Evolutionary conservation across 163 green algal species (phyloP), one percentile per base, ranked within the genome.

Genomic region (Chlamydomonas reinhardtii): DNA sequence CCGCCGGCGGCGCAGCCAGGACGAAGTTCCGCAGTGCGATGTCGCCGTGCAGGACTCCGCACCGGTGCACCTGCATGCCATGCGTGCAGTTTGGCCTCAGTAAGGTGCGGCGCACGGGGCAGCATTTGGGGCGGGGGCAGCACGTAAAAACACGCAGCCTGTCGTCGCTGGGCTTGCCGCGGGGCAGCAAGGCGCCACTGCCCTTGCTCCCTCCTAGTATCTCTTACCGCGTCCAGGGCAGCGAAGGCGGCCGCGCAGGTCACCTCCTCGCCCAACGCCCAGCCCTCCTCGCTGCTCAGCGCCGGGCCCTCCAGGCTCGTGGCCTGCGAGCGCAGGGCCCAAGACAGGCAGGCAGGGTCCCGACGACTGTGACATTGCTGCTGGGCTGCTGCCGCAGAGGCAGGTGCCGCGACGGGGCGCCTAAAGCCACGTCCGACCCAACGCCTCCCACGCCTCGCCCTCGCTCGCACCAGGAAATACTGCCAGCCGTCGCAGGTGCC

Each of bases 41-140:
- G 70, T 56, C 35, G 35, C 70, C 70, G 70, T 75, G 70, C 35
- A 75, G 70, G 24, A 75, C 70, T 24, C 70, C 70, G 35, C 22
- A 32, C 0, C 25, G 70, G 70, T 75, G 70, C 70, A 75, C 70
- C 70, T 75, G 70, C 35, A 24, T 32, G 70, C 68, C 16, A 73
- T 9, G 32, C 8, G 52, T 16, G 68, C 32, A 73, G 43, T 14
- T 32, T 73, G 31, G 31, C 17, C 19, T 16, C 32, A 11, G 68
- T 8, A 39, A 24, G 66, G 56, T 64, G 64, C 64, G 29, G 64
- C 37, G 64, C 64, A 71, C 32, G 14, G 31, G 20, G 27, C 64
- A 31, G 64, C n/a, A n/a, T n/a, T 5, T 48, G 39, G 39, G 39
- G 39, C 5, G 19, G 29, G 29, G 27, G 64, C 20, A 71, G 64